These are phyloP conservation scores for Pulicaria dysenterica DNA, from an alignment of 129 eudicot species.

Conservation along the genomic window DNA sequence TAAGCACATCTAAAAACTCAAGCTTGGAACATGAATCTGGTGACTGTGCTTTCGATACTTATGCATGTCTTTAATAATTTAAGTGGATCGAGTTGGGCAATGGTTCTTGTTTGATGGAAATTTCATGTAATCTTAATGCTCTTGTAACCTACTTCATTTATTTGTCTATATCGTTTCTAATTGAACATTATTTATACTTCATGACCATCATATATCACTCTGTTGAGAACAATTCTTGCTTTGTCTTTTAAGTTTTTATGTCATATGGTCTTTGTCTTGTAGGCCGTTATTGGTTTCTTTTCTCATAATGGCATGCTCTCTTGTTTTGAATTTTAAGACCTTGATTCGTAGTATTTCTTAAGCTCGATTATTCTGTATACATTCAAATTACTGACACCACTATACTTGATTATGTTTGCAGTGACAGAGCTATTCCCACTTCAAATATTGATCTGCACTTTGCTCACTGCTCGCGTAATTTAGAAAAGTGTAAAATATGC, in stretches of 20 bases:
- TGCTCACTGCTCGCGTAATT: slow-evolving; percentile 79
- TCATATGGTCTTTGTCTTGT: neutral
- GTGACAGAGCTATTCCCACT: slow-evolving; percentile 74
- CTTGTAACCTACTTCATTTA: neutral
- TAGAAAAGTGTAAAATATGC: slow-evolving; percentile 77
- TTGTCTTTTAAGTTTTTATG: neutral
- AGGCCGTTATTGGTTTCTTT: neutral
- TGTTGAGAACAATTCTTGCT: neutral
- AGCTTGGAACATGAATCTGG: no score
- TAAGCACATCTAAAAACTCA: no score
- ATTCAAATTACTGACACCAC: neutral
- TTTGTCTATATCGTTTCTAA: neutral
- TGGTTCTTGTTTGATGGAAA: neutral
- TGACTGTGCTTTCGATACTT: no score
- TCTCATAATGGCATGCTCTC: neutral
- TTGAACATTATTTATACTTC: neutral
- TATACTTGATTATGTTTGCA: slow-evolving; percentile 30
- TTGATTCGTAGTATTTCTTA: slow-evolving; percentile 1
- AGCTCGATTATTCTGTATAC: neutral
- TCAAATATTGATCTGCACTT: slow-evolving; percentile 72
- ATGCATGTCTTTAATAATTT: no score
- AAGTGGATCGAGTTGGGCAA: neutral
- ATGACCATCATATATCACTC: neutral
- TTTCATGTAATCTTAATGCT: neutral
- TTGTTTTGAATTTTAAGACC: neutral